Evolutionary conservation across 148 eudicot species (phyloP), one percentile per base, ranked within the genome.

Genomic region (Simmondsia chinensis): DNA sequence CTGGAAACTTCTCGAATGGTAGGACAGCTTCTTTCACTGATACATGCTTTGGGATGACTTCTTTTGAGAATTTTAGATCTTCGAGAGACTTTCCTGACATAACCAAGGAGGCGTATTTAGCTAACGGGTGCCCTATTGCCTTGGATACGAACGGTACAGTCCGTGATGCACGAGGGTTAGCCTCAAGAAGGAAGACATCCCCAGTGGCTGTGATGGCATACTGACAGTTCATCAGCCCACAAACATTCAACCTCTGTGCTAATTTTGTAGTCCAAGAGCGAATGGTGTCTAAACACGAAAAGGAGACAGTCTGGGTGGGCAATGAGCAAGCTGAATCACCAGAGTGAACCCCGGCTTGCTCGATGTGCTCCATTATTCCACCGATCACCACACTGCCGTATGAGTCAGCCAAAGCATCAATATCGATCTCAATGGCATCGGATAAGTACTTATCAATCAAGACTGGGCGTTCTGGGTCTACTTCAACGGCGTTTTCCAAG

Each of bases 341-440:
- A 2, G 99, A 93, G 58, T 93, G 99, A n/a, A 87, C 85, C 11
- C 99, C 94, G 4, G 96, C 99, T 54, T 93, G 94, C 63, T 93
- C 96, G 36, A 93, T 87, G 59, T 86, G 99, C 70, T 82, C 99
- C 96, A 93, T 93, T 26, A 86, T 93, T 30, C 99, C 99, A 53
- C 99, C 99, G 48, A 93, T 93, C 39, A 93, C 96, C 33, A 93
- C 96, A 61, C 86, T 86, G 7, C 94, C 91, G 19, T 82, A 59
- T 0, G 56, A 66, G 50, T 93, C 99, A 0, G 99, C 79, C 52
- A 93, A 76, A 12, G 94, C 73, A 51, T 86, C 99, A 15, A 93
- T 48, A 63, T 93, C 99, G 1, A 93, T 86, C 52, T 93, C 99
- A 9, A 86, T 52, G 9, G 99, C 99, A 58, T 86, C 99, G 2